Evolutionary conservation across 805 yeast species (phyloP), one percentile per base, ranked within the genome.

Genomic region (Priceomyces haplophilus): DNA sequence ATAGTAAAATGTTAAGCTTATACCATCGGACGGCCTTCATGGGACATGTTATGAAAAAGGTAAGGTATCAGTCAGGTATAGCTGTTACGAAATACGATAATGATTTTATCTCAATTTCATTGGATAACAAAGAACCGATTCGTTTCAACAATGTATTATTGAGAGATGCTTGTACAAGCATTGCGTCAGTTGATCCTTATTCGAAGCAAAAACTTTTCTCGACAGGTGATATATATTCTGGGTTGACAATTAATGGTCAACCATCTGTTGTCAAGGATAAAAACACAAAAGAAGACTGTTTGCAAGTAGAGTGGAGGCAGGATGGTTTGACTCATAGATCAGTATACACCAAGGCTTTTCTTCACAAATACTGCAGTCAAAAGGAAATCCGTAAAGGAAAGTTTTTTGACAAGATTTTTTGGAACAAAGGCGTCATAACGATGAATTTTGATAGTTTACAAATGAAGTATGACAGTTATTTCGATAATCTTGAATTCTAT

Each of bases 121-220:
- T 65, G 21, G 50, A 49, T 23, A 43, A 49, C 16, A 46, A 50
- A 6, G 47, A 52, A 17, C 49, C 58, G 8, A 65, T 72, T 21
- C 58, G 67, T 21, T 77, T 66, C 57, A 73, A 66, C 50, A 78
- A 75, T 39, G 61, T 75, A 1, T 83, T 85, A 50, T 65, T 86
- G 15, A 71, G 91, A 53, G 95, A 85, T 53, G 72, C 88, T 0
- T 81, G 88, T 37, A 54, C 59, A 3, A 62, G 77, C 11, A 48
- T 63, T 0, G 45, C 52, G 8, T 78, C 85, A 0, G 68, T 82
- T 4, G 86, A 85, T 48, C 63, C 68, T 3, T 54, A 60, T 19
- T 73, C 86, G 0, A 73, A 74, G 15, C 90, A 85, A 54, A 85
- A 83, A 55, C 54, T 73, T 21, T 81, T 83, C 59, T 75, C 84